Base-by-base conservation (phyloP, 148 eudicot genomes). In the Persicaria tinctoria region DNA sequence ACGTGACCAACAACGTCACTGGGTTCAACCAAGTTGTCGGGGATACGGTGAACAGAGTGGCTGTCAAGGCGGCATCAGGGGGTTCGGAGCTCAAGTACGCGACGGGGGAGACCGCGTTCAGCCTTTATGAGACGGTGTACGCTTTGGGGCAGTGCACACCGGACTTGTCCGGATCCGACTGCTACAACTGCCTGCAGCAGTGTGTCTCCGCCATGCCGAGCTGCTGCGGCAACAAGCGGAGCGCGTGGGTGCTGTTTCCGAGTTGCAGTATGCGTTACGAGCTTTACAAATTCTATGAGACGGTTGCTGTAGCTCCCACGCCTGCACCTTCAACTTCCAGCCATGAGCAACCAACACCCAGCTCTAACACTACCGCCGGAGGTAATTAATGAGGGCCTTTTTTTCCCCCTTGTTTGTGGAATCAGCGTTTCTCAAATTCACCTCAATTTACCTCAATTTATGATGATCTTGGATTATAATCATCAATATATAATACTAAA, bases 81-180 rank as follows among this genome's bases (percentile, higher is more conserved):
- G 54, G 74, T 2, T 60, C 78, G 3, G 9, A n/a, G 16, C 56
- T 48, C 8, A 82, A 73, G 83, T 74, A 72, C 71, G 85, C 75
- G 46, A 41, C 75, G 44, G 54, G 72, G 45, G 23, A 70, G 59
- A 77, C 44, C 16, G 27, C 5, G 16, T 73, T 78, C 18, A 44
- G 47, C 6, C 56, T 38, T 4, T 27, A 46, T 10, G 32, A 78
- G 1, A 51, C n/a, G n/a, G n/a, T n/a, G 66, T 81, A 79, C 54
- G 80, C 78, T 4, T 70, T 83, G 38, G 83, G 78, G 53, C 88
- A 89, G 87, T 89, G 92, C 76, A 83, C 88, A 0, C 79, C 78
- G 10, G 87, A 89, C 77, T 55, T 89, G 72, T 80, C 89, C 0
- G 45, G 68, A 49, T 12, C 20, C 11, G 83, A 89, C 27, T 86